These are phyloP conservation scores for Strigomonas galati DNA, from an alignment of 208 protist species.

Conservation along the genomic window DNA sequence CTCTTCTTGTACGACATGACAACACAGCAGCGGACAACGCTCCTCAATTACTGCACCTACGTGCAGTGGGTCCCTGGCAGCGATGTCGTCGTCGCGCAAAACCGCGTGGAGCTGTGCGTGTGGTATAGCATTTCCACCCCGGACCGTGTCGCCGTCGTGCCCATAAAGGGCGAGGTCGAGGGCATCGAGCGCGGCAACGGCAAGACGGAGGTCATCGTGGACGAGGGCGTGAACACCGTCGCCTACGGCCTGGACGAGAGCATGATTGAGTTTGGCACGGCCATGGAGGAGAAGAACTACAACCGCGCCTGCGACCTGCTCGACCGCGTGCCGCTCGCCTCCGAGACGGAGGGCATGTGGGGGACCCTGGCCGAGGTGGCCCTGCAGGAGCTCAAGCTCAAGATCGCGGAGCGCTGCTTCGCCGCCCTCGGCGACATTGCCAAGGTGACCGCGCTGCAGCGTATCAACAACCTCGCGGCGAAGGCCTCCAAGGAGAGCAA, in stretches of 20 bases:
- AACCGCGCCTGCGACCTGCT: constrained; percentile 90
- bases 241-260: constrained; percentile 94
- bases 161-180: constrained; percentile 96
- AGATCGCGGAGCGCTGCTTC: constrained; percentile 95
- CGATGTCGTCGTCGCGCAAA: constrained; percentile 98
- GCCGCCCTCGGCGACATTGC: constrained; percentile 94
- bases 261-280: constrained; percentile 96
- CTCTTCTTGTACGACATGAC: constrained; percentile 94
- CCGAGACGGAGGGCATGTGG: constrained; percentile 97
- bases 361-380: constrained; percentile 78
- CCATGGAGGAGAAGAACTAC: constrained; percentile 93
- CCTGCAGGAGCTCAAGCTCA: constrained; percentile 83
- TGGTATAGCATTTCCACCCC: constrained; percentile 97
- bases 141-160: constrained; percentile 93
- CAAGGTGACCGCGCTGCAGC: constrained; percentile 89
- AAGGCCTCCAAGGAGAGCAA: constrained; percentile 50
- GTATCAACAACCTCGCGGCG: constrained; percentile 84
- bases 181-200: constrained; percentile 94
- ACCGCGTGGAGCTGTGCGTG: constrained; percentile 94
- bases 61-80: constrained; percentile 98
- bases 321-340: constrained; percentile 76
- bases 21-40: constrained; percentile 81
- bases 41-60: constrained; percentile 96
- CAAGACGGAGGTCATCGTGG: constrained; percentile 96
- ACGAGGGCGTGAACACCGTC: constrained; percentile 94